These are phyloP conservation scores for Blumeriella jaapii DNA, from an alignment of 2,329 filamentous ascomycete species.

Conservation along the genomic window DNA sequence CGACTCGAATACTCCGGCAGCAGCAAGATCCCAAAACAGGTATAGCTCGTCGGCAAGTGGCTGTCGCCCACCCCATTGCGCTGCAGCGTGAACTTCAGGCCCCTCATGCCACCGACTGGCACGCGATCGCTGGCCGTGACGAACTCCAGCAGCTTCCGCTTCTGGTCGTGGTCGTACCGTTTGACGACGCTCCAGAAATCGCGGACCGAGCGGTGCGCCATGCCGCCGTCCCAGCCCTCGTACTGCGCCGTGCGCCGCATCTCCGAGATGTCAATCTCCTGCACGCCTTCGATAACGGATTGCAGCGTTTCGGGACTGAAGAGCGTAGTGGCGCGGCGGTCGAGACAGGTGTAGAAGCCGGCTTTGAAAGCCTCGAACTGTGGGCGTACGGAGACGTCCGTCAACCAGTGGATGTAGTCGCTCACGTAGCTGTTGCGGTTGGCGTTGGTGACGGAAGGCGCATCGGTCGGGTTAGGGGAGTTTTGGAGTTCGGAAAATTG, in stretches of 20 bases:
- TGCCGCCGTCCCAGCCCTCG: conserved; percentile 70
- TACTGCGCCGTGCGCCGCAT: conserved; percentile 65
- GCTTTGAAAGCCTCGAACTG: conserved; percentile 72
- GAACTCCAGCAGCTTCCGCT: conserved; percentile 74
- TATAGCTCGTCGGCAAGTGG: conserved; percentile 74
- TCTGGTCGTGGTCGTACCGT: conserved; percentile 54
- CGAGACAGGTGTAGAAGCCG: conserved; percentile 69
- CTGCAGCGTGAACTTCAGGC: conserved; percentile 74
- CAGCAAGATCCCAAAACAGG: conserved; percentile 82
- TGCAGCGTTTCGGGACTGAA: conserved; percentile 58
- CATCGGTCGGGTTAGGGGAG: conserved; percentile 32
- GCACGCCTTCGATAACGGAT: conserved; percentile 69
- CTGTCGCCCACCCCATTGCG: conserved; percentile 56
- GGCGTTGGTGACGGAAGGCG: conserved; percentile 64
- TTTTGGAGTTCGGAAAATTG: conserved; percentile 33
- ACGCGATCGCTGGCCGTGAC: conserved; percentile 88
- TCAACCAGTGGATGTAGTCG: conserved; percentile 79
- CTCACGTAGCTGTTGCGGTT: conserved; percentile 70
- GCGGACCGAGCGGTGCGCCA: conserved; percentile 53
- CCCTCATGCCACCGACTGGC: conserved; percentile 74
- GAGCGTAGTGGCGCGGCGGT: conserved; percentile 58
- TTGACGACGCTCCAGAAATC: conserved; percentile 80
- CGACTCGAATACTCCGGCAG: conserved; percentile 70
- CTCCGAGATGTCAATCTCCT: conserved; percentile 66
- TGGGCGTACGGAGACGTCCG: conserved; percentile 61